These are phyloP conservation scores for Tilletia caries DNA, from an alignment of 1,284 basidiomycete genomes.

Conservation along the genomic window DNA sequence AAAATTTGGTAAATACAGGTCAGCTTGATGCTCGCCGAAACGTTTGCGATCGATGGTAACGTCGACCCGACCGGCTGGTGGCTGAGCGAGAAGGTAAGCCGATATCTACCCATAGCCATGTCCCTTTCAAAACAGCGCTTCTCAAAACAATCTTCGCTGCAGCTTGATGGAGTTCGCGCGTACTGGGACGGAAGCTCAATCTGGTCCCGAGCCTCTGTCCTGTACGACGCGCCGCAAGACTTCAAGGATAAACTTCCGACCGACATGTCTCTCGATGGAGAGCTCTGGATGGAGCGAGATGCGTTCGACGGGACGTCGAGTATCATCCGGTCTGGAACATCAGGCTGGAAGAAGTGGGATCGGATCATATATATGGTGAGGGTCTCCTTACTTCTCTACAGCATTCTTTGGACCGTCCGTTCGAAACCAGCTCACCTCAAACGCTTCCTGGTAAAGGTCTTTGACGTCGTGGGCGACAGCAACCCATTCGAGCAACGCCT, in stretches of 20 bases:
- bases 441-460: constrained; percentile 57
- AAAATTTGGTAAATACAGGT: too few species aligned
- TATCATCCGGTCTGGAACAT: constrained; percentile 45
- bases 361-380: constrained; percentile 63
- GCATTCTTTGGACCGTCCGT: too few species aligned
- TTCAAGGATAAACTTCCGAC: constrained; percentile 65
- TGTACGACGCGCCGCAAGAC: constrained; percentile 64
- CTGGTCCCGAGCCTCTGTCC: constrained; percentile 64
- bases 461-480: constrained; percentile 61
- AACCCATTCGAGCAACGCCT: constrained; percentile 64
- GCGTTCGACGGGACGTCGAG: constrained; percentile 35
- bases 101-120: constrained; percentile 21
- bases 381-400: too few species aligned
- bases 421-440: neutral
- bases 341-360: constrained; percentile 66
- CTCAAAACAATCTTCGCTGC: constrained; percentile 34
- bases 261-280: constrained; percentile 64
- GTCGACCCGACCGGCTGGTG: constrained; percentile 66
- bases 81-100: constrained; percentile 67
- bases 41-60: constrained; percentile 63
- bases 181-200: constrained; percentile 65
- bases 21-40: constrained; percentile 61
- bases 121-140: neutral
- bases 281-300: constrained; percentile 53
- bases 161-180: constrained; percentile 57